Evolutionary conservation across 2,329 filamentous ascomycete genomes (phyloP).

Genomic region (Fusarium foetens): DNA sequence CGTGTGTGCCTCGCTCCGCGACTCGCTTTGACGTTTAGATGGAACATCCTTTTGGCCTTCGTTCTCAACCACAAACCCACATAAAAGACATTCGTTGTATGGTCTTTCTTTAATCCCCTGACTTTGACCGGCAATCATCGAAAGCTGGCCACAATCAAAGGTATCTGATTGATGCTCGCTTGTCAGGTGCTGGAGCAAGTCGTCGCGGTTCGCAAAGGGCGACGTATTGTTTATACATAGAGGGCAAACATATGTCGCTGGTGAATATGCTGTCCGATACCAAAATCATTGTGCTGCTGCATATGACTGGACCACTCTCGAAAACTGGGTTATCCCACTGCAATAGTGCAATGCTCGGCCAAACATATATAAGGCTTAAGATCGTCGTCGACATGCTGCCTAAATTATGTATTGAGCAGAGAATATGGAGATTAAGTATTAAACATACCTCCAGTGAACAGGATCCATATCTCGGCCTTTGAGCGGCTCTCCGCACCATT

Average conservation of each 20-base stretch:
- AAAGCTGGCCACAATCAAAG: background rate
- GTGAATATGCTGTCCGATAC: background rate
- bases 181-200: background rate
- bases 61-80: background rate
- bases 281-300: background rate
- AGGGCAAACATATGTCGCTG: background rate
- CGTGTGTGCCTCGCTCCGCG: too few species aligned
- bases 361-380: too few species aligned
- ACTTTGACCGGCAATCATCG: background rate
- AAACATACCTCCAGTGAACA: too few species aligned
- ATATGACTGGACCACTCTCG: background rate
- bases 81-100: background rate
- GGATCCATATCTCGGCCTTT: too few species aligned
- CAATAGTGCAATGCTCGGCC: too few species aligned
- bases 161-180: background rate
- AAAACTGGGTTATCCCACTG: too few species aligned
- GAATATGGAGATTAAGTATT: too few species aligned
- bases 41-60: background rate
- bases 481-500: too few species aligned
- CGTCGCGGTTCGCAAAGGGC: background rate
- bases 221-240: background rate
- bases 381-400: too few species aligned
- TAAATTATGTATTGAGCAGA: too few species aligned
- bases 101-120: background rate
- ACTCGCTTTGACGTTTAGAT: too few species aligned